Conservation (phyloP, 2,329 filamentous ascomycete species). For the Microcera coccophila region DNA sequence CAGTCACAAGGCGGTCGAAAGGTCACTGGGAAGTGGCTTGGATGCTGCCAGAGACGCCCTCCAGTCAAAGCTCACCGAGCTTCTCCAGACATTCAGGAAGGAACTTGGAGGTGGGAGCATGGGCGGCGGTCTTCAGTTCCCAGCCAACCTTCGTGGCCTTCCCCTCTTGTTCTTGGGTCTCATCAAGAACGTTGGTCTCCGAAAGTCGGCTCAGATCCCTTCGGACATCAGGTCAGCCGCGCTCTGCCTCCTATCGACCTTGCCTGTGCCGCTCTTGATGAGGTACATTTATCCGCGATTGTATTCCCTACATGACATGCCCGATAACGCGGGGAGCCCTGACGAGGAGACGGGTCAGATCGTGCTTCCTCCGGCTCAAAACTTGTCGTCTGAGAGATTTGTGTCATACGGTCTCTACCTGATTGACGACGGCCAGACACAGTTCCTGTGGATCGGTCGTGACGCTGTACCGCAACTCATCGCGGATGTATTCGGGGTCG, state of each 20-base stretch:
- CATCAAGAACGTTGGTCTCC: slow-evolving; percentile 92
- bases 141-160: slow-evolving; percentile 82
- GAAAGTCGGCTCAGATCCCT: slow-evolving; percentile 89
- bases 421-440: slow-evolving; percentile 94
- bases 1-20: slow-evolving; percentile 95
- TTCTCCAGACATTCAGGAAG: slow-evolving; percentile 93
- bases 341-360: slow-evolving; percentile 86
- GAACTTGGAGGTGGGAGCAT: slow-evolving; percentile 94
- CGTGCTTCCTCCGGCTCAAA: slow-evolving; percentile 75
- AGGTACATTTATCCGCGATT: slow-evolving; percentile 86
- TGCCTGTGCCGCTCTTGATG: slow-evolving; percentile 83
- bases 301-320: slow-evolving; percentile 94
- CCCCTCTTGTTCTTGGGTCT: slow-evolving; percentile 88
- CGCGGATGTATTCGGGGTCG: slow-evolving; percentile 82
- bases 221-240: slow-evolving; percentile 91
- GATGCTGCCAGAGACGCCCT: slow-evolving; percentile 88
- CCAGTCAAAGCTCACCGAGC: slow-evolving; percentile 85
- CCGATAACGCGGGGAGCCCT: slow-evolving; percentile 82
- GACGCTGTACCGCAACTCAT: slow-evolving; percentile 89
- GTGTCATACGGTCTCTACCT: slow-evolving; percentile 90
- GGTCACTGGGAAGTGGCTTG: slow-evolving; percentile 76
- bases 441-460: slow-evolving; percentile 94
- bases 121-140: slow-evolving; percentile 91
- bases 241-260: slow-evolving; percentile 87
- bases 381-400: slow-evolving; percentile 83